Evolutionary conservation across 805 yeast genomes (phyloP), one percentile per base, ranked within the genome.

Genomic region (Dipodascus geniculatus): DNA sequence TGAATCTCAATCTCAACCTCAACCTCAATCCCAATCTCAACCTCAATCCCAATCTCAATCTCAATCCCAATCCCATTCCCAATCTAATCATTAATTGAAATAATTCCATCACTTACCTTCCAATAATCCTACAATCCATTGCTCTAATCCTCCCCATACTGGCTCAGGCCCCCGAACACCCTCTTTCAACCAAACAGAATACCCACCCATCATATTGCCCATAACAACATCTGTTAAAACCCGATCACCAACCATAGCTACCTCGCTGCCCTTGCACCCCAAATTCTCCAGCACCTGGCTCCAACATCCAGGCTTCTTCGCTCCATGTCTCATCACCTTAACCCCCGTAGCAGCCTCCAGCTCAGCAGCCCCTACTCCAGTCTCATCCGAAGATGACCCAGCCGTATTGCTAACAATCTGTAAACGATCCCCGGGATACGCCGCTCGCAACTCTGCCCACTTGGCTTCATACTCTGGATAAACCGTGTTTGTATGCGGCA

Each of bases 201-300:
- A 79, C 0, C 93, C 74, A 0, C 95, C 96, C 95, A 91, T 88
- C 74, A 82, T 74, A 62, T 93, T 91, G 19, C 97, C 96, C 96
- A 93, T 86, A 52, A 90, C 69, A 53, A 93, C 78, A 66, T 93
- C 99, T 0, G 99, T 93, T 68, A 89, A 81, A 23, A 93, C 73
- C 42, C 99, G 71, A 61, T 93, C 99, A 0, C 99, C 99, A 9
- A 93, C 79, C 3, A 93, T 82, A 0, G 87, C 91, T 16, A 93
- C 81, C 58, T 89, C 85, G 16, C 74, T 64, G 0, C 90, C 80
- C n/a, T 77, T 72, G 2, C 69, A 54, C 6, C 68, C 63, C 60
- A 88, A 83, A 60, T 83, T 79, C 0, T 74, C 74, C 68, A 81
- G 63, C 11, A 91, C 80, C 60, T 87, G 96, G 0, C 67, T 65